A percentile compares a stretch with the other conserved stretches of the same genome.
phyloP scores from a whole-genome alignment of 208 protist genomes.

The Tritrichomonas musculus region DNA sequence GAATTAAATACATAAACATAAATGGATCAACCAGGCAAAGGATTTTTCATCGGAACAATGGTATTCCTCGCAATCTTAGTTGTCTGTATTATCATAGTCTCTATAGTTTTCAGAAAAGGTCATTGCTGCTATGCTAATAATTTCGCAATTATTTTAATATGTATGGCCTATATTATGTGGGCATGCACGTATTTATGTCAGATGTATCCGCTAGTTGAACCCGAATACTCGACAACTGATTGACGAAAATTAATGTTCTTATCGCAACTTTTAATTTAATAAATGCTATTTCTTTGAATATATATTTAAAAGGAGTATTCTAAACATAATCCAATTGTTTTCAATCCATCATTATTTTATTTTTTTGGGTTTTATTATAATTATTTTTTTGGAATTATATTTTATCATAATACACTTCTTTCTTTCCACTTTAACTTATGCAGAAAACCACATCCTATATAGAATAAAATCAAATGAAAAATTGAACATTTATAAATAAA shows the following conservation, averaged over 20 bases:
- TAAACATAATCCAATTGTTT: no score
- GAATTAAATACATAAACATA: not conserved
- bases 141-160: not conserved
- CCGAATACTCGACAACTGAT: not conserved
- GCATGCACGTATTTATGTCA: not conserved
- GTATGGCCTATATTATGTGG: conserved; percentile 26
- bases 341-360: no score
- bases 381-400: no score
- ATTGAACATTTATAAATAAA: no score
- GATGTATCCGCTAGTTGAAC: not conserved
- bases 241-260: not conserved
- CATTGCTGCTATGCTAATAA: conserved; percentile 4
- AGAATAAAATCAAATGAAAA: no score
- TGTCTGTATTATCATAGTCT: not conserved
- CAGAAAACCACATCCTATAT: no score
- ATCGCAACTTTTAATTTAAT: not conserved
- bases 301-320: no score
- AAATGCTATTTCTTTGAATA: not conserved
- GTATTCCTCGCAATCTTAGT: not conserved
- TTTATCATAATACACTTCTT: no score
- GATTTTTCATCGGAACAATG: not conserved
- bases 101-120: conserved; percentile 4
- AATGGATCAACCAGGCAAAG: not conserved
- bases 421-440: no score
- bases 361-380: no score